These are phyloP conservation scores for Colletotrichum sp. DNA, from an alignment of 2,329 filamentous ascomycete genomes.

Conservation along the genomic window DNA sequence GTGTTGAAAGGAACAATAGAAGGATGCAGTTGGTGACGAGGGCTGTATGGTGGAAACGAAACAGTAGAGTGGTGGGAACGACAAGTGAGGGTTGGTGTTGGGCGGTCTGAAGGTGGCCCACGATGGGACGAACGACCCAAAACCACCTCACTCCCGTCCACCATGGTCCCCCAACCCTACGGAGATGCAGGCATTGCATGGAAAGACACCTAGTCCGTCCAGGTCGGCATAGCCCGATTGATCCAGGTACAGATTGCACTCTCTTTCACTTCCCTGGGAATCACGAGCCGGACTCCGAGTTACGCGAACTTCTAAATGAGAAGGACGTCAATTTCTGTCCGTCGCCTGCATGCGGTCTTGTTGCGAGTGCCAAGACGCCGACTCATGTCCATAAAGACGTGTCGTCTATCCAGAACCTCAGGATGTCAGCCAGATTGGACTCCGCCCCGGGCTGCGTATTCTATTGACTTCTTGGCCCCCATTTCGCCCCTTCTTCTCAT, in stretches of 20 bases:
- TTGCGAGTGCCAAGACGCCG: background rate
- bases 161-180: background rate
- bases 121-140: slow-evolving; percentile 13
- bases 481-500: slow-evolving; percentile 1
- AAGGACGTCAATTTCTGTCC: background rate
- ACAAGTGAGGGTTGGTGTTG: background rate
- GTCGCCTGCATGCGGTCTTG: background rate
- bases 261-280: background rate
- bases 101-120: background rate
- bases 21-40: background rate
- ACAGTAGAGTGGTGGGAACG: background rate
- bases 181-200: background rate
- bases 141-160: background rate
- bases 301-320: background rate
- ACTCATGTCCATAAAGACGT: background rate
- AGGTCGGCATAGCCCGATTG: slow-evolving; percentile 3
- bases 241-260: background rate
- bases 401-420: background rate
- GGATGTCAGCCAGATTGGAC: background rate
- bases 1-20: background rate
- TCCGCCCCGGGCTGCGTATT: background rate
- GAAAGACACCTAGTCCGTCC: background rate
- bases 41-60: background rate
- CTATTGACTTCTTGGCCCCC: background rate
- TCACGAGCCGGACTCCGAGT: background rate